Percentiles rank a stretch among this genome's conserved stretches.
These are phyloP conservation scores for Plantago coronopus DNA, from an alignment of 305 asterid species.

Conservation along the genomic window DNA sequence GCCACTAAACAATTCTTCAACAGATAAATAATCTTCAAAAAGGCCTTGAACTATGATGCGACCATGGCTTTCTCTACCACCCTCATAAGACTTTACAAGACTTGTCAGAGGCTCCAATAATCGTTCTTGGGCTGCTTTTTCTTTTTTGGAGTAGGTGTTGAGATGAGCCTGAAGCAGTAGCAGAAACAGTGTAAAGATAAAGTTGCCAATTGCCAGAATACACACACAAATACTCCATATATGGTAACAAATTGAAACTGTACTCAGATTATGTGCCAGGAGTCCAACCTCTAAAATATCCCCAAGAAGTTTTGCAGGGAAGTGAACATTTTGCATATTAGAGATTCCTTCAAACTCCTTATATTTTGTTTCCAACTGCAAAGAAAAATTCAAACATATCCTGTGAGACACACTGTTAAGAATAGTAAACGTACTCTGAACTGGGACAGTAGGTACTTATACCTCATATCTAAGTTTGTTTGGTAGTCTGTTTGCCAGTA, in stretches of 20 bases:
- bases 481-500: slow-evolving; percentile 85
- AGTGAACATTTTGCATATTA: slow-evolving; percentile 60
- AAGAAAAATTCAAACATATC: neutral
- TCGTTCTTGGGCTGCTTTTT: slow-evolving; percentile 90
- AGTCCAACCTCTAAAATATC: slow-evolving; percentile 74
- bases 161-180: slow-evolving; percentile 54
- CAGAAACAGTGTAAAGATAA: too few species aligned
- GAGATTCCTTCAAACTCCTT: slow-evolving; percentile 67
- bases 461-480: slow-evolving; percentile 84
- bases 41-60: slow-evolving; percentile 83
- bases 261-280: slow-evolving; percentile 10
- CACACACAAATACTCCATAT: too few species aligned
- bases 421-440: neutral
- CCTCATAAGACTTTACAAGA: slow-evolving; percentile 89
- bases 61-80: slow-evolving; percentile 98
- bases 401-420: too few species aligned
- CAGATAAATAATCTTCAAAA: slow-evolving; percentile 75
- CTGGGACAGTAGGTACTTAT: neutral
- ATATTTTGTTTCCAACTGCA: slow-evolving; percentile 76
- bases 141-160: slow-evolving; percentile 61
- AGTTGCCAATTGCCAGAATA: too few species aligned
- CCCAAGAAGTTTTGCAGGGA: slow-evolving; percentile 81
- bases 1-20: slow-evolving; percentile 94
- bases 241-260: neutral
- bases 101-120: slow-evolving; percentile 81